Percentiles rank a stretch among this genome's conserved stretches.
phyloP scores from a whole-genome alignment of 257 asterid species.

The Solanum virginianum region DNA sequence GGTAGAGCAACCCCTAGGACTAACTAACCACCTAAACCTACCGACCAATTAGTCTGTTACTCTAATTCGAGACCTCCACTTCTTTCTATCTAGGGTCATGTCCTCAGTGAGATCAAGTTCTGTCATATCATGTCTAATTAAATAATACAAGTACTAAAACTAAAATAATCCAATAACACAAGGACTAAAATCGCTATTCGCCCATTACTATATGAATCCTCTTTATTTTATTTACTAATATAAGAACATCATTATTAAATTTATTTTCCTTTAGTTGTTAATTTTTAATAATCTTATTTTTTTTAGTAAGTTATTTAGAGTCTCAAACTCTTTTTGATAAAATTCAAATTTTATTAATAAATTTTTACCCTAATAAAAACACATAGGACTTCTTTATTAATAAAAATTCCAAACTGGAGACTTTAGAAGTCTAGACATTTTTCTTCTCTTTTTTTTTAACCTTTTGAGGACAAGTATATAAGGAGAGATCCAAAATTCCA shows the following conservation, averaged over 20 bases:
- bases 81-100: no score
- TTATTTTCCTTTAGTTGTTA: neutral
- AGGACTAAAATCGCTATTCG: no score
- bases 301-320: neutral
- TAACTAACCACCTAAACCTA: no score
- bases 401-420: neutral
- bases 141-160: no score
- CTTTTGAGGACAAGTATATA: neutral
- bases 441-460: neutral
- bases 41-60: no score
- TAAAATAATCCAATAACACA: no score
- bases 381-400: neutral
- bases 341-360: neutral
- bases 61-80: no score
- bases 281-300: neutral
- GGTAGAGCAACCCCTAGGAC: no score
- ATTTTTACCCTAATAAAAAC: neutral
- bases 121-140: no score
- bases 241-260: neutral
- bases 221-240: neutral
- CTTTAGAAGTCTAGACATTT: neutral
- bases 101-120: no score
- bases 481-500: neutral
- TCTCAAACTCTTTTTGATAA: accelerated
- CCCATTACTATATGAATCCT: neutral